A percentile compares a stretch with the other conserved stretches of the same genome.
Conservation (phyloP, 1,284 basidiomycete species). For the Ustilago loliicola region DNA sequence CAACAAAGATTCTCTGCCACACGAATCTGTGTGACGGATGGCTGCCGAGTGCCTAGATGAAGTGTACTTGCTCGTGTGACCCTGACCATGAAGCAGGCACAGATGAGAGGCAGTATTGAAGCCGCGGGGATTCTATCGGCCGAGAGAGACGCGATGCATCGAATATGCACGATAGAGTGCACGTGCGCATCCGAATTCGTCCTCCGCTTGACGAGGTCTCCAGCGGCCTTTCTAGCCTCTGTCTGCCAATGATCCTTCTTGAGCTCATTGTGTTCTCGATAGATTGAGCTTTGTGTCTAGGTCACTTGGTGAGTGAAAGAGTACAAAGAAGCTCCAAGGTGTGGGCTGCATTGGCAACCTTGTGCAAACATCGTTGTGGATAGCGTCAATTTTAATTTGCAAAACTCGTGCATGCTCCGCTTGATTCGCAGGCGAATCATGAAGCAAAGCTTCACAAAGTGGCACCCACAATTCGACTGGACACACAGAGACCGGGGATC, state of each 20-base stretch:
- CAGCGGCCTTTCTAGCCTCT: not conserved
- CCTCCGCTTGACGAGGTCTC: conserved; percentile 16
- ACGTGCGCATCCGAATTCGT: conserved; percentile 33
- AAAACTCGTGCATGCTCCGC: conserved; percentile 10
- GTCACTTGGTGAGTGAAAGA: not conserved
- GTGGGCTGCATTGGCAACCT: not conserved
- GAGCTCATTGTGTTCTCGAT: no score
- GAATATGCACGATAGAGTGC: conserved; percentile 41
- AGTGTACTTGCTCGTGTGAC: conserved; percentile 26
- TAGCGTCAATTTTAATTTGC: not conserved
- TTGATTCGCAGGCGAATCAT: conserved; percentile 8
- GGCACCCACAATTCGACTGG: not conserved
- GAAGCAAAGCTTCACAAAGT: not conserved
- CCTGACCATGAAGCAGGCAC: not conserved
- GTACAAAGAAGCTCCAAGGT: not conserved
- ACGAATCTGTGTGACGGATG: not conserved
- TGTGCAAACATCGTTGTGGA: no score
- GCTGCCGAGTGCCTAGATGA: not conserved
- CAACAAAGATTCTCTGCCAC: not conserved
- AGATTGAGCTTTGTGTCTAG: no score
- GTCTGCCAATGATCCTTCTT: not conserved
- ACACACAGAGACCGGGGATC: not conserved
- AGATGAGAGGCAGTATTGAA: not conserved
- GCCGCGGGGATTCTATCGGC: conserved; percentile 13
- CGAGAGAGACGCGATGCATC: conserved; percentile 12